Percentiles rank a stretch among this genome's conserved stretches.
These are phyloP conservation scores for Neurospora sp. DNA, from an alignment of 495 filamentous ascomycete species.

Conservation along the genomic window DNA sequence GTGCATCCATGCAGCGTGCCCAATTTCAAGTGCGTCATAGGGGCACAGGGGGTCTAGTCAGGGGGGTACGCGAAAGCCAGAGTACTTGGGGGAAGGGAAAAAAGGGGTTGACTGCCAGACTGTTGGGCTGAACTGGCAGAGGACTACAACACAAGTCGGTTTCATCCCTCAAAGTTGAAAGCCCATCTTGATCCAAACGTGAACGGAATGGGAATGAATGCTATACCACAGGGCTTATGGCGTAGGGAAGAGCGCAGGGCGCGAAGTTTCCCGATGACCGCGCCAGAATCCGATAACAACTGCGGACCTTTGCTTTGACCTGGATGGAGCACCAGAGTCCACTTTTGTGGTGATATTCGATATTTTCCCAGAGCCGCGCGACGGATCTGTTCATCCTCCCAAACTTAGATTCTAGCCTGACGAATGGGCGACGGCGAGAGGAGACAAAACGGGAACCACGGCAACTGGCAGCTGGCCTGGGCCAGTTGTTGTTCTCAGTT, in stretches of 20 bases:
- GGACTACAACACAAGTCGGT: background rate
- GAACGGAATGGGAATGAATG: background rate
- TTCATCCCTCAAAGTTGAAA: background rate
- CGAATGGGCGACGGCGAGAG: background rate
- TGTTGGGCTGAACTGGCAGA: background rate
- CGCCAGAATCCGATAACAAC: background rate
- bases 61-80: background rate
- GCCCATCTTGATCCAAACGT: background rate
- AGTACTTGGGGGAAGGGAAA: background rate
- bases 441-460: background rate
- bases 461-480: background rate
- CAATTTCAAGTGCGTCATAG: slow-evolving; percentile 24
- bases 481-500: background rate
- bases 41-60: slow-evolving; percentile 4
- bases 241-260: background rate
- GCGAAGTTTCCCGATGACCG: background rate
- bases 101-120: background rate
- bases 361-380: background rate
- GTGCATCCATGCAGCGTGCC: slow-evolving; percentile 5
- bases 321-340: background rate
- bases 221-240: background rate
- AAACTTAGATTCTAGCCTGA: background rate
- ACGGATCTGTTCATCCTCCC: background rate
- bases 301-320: background rate
- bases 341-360: background rate